A percentile compares a stretch with the other conserved stretches of the same genome.
Evolutionary conservation across 192 early-diverging fungal genomes (phyloP).

Genomic region (Borealophlyctis nickersoniae): DNA sequence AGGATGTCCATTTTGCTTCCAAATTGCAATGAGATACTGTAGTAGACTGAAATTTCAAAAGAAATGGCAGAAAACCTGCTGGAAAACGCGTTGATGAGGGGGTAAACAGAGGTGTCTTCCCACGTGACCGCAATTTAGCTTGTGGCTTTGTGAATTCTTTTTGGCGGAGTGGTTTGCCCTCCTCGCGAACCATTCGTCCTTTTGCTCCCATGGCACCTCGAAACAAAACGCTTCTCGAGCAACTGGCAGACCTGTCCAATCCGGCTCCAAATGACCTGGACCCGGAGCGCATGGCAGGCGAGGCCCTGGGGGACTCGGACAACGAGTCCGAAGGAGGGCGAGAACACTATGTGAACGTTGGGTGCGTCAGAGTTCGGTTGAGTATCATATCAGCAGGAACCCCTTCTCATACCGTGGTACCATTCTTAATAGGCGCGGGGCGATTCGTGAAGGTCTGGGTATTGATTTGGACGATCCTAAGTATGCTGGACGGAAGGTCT

Average conservation of each 20-base stretch:
- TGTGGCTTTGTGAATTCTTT: conserved; percentile 13
- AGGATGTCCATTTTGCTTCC: conserved; percentile 21
- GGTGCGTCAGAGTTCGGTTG: conserved; percentile 2
- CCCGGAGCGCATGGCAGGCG: conserved; percentile 29
- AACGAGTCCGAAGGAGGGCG: conserved; percentile 10
- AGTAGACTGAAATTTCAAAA: no score
- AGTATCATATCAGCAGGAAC: background rate
- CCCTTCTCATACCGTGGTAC: background rate
- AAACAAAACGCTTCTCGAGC: conserved; percentile 37
- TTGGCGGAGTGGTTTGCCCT: no score
- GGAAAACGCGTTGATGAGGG: background rate
- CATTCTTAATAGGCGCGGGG: conserved; percentile 20
- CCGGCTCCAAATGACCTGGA: conserved; percentile 37
- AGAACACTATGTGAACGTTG: conserved; percentile 45
- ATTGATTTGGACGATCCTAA: conserved; percentile 32
- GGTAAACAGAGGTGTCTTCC: background rate
- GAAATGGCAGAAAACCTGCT: no score
- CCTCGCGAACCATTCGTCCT: background rate
- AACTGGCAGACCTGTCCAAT: conserved; percentile 37
- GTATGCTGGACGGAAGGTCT: conserved; percentile 36
- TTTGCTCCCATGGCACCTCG: background rate
- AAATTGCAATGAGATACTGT: no score
- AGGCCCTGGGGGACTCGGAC: conserved; percentile 22
- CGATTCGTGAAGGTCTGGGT: conserved; percentile 18
- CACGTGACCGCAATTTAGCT: no score